phyloP scores from a whole-genome alignment of 805 yeast species.

The Zygoascus flipseniorum region DNA sequence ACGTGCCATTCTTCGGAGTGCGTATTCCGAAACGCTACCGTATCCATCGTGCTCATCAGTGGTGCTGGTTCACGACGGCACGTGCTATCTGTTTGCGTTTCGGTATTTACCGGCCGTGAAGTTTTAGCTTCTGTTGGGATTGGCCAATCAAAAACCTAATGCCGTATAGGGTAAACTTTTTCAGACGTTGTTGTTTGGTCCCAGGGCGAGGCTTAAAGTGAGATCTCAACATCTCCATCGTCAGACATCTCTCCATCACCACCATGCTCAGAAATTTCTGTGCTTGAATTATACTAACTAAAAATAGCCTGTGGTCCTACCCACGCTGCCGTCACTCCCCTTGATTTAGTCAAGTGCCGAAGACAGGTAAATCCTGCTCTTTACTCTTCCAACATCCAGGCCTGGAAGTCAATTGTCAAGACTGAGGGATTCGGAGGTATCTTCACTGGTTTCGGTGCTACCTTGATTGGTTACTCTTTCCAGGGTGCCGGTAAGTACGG shows the following conservation, averaged over 20 bases:
- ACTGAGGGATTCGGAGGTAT: conserved; percentile 69
- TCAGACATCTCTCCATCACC: too few species aligned
- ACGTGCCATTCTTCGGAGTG: too few species aligned
- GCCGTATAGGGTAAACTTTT: neutral
- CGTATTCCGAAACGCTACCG: too few species aligned
- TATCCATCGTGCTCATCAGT: too few species aligned
- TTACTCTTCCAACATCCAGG: conserved; percentile 71
- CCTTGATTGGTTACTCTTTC: conserved; percentile 83
- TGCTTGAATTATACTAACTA: neutral
- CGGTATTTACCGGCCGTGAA: neutral
- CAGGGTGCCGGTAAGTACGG: conserved; percentile 99
- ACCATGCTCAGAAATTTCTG: too few species aligned
- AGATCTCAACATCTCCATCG: too few species aligned
- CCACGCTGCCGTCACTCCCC: conserved; percentile 85
- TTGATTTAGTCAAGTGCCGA: conserved; percentile 90
- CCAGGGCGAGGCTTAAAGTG: too few species aligned
- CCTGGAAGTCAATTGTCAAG: conserved; percentile 66
- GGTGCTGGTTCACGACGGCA: neutral
- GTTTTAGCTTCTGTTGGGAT: neutral
- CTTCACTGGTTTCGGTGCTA: conserved; percentile 87
- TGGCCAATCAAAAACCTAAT: neutral
- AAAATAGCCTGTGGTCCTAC: conserved; percentile 87
- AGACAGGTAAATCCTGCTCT: conserved; percentile 73
- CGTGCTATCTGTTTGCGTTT: neutral
- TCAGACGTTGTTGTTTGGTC: too few species aligned